Base-by-base conservation (phyloP, 2,329 filamentous ascomycete genomes). In the Didymella arachidicola region DNA sequence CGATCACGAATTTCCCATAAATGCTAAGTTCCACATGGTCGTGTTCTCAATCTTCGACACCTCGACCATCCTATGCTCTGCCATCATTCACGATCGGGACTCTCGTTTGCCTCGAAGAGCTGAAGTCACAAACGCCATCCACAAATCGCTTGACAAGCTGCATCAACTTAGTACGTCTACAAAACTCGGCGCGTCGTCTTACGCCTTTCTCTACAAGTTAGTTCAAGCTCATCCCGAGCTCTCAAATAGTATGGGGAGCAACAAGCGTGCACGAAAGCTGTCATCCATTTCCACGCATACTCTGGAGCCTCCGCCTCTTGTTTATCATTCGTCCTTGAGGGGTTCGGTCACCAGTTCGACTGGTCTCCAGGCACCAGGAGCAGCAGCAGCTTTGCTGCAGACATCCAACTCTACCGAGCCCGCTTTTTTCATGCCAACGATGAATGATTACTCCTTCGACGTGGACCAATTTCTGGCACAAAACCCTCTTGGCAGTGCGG, bases 31-130 rank as follows among this genome's bases (percentile, higher is more conserved):
- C 41, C 80, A 84, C 61, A 78, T 82, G 50, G 78, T 82, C 6
- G 72, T 82, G 0, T 85, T 84, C 55, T 75, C 77, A 42, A 79
- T 84, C 30, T 85, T 85, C 45, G 82, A 85, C 59, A 82, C 81
- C 0, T 78, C 82, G 0, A 81, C 83, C 0, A 73, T 83, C 18
- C 67, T 84, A 4, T 84, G 81, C 70, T 84, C 82, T 0, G 79
- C 82, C 2, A 72, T 85, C 7, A 76, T 84, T 4, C 82, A 85
- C 58, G 83, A 85, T 57, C 66, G 72, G n/a, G 73, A 80, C 29
- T 63, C 68, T 18, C 73, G 68, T 12, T 71, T 84, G 3, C 77
- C 78, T 4, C 75, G 74, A 12, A 79, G 79, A 12, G 71, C 78
- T 1, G 76, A 80, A 16, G 73, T 82, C 16, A 64, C 81, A 22